Base-by-base conservation (phyloP, 805 yeast genomes). In the Ogataea nakhonphanomensis region DNA sequence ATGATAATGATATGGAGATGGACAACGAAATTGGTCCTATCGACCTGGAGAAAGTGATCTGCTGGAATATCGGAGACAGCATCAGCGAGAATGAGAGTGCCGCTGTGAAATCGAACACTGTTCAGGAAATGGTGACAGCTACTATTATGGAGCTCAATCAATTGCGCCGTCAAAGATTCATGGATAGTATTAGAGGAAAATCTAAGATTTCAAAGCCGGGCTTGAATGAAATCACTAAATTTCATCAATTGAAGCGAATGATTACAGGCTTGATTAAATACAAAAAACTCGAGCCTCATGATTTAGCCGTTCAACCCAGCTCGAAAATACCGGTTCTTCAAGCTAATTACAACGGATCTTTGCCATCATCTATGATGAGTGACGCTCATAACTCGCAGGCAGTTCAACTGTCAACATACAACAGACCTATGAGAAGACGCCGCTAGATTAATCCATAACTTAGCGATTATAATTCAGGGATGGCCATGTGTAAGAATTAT, bases 291-390 rank as follows among this genome's bases (percentile, higher is more conserved):
- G 53, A 55, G 7, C 70, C 70, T 8, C 26, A 22, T 7, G 59
- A 58, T 21, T 35, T 67, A 67, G 66, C 55, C 39, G 30, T 70
- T 35, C 47, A 72, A 44, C 47, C 72, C 41, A 49, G 60, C 57
- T 5, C 59, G 53, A 46, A 63, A 51, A 20, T 90, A 33, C 95
- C 96, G 1, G 81, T 84, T 0, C 70, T 84, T 41, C 79, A 79
- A 56, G 75, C 80, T 17, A 86, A 81, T 49, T 89, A 86, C 55
- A 65, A 75, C 26, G 97, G 97, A 33, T 73, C 83, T 1, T 70
- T 90, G 54, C 96, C 96, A 1, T 84, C 85, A 2, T 64, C 72
- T 10, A 40, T 41, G 33, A 40, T 50, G 32, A 43, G 47, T 24
- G 34, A 37, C 30, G 40, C 45, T 6, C 42, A 39, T 17, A 30